Percentiles rank a stretch among this genome's conserved stretches.
These are phyloP conservation scores for Fusarium irregulare DNA, from an alignment of 2,329 filamentous ascomycete species.

Conservation along the genomic window DNA sequence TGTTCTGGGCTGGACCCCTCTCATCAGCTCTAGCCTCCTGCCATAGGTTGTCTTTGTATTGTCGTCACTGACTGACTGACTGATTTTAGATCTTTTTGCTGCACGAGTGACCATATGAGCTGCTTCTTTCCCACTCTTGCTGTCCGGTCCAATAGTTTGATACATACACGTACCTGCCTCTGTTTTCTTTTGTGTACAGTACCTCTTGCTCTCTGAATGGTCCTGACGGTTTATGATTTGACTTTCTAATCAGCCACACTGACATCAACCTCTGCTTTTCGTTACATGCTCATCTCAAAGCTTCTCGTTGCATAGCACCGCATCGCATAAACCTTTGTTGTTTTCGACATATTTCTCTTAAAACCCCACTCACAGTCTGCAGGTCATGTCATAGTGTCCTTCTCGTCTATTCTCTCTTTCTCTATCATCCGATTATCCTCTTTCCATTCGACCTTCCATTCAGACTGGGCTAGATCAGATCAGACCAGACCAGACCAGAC, in stretches of 20 bases:
- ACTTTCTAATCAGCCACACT: constrained; percentile 34
- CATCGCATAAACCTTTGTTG: constrained; percentile 6
- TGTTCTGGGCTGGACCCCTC: constrained; percentile 7
- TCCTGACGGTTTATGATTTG: background rate
- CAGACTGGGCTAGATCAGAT: background rate
- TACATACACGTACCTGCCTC: background rate
- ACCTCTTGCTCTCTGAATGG: constrained; percentile 1
- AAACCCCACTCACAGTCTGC: background rate
- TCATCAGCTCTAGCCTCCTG: constrained; percentile 30
- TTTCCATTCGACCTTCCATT: constrained; percentile 5
- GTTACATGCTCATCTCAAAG: constrained; percentile 7
- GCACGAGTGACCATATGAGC: constrained; percentile 30
- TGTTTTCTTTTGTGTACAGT: constrained; percentile 2
- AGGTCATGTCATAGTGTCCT: constrained; percentile 12
- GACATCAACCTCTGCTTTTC: constrained; percentile 27
- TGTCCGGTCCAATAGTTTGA: background rate
- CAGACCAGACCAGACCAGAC: background rate
- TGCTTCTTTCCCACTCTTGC: constrained; percentile 17
- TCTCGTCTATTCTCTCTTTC: background rate
- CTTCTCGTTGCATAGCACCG: constrained; percentile 18
- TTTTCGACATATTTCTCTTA: constrained; percentile 10
- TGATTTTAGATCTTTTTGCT: background rate
- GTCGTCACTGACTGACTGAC: constrained; percentile 20
- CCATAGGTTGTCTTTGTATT: constrained; percentile 17
- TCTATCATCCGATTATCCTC: constrained; percentile 4